phyloP scores from a whole-genome alignment of 176 grass and related monocot genomes.

The Rhynchospora breviuscula region DNA sequence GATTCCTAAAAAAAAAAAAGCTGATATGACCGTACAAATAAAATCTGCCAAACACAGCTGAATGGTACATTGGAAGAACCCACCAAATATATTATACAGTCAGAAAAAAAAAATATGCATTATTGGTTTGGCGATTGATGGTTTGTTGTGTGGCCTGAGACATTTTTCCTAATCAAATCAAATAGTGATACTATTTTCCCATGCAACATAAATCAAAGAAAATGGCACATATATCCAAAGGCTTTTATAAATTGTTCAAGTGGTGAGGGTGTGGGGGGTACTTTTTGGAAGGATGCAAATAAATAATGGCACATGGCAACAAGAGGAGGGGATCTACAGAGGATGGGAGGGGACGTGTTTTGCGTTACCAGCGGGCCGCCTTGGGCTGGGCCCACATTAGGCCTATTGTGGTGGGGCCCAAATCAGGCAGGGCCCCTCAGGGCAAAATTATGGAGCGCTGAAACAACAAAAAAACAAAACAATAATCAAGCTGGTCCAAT shows the following conservation, averaged over 20 bases:
- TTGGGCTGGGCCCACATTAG: conserved; percentile 17
- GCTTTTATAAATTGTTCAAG: not conserved
- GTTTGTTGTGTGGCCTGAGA: conserved; percentile 21
- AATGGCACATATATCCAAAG: not conserved
- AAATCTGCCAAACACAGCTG: not conserved
- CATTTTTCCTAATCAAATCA: conserved; percentile 5
- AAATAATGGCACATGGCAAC: conserved; percentile 47
- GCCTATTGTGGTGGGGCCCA: conserved; percentile 20
- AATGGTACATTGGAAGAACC: conserved; percentile 3
- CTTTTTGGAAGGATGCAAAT: conserved; percentile 42
- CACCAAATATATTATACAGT: not conserved
- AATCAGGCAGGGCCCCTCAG: not conserved
- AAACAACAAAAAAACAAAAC: not conserved
- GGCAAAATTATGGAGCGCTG: not conserved
- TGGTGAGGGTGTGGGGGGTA: not conserved
- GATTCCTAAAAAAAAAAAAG: not conserved
- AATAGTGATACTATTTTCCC: not conserved
- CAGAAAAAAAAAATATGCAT: conserved; percentile 11
- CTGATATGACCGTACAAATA: not conserved
- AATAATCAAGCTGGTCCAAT: not conserved
- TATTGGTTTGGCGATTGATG: conserved; percentile 9
- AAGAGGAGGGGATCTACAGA: not conserved
- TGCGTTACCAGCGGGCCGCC: conserved; percentile 8
- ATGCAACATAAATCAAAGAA: not conserved
- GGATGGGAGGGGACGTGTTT: conserved; percentile 17